These are phyloP conservation scores for Chrysoporthe deuterocubensis DNA, from an alignment of 2,329 filamentous ascomycete genomes.

Conservation along the genomic window DNA sequence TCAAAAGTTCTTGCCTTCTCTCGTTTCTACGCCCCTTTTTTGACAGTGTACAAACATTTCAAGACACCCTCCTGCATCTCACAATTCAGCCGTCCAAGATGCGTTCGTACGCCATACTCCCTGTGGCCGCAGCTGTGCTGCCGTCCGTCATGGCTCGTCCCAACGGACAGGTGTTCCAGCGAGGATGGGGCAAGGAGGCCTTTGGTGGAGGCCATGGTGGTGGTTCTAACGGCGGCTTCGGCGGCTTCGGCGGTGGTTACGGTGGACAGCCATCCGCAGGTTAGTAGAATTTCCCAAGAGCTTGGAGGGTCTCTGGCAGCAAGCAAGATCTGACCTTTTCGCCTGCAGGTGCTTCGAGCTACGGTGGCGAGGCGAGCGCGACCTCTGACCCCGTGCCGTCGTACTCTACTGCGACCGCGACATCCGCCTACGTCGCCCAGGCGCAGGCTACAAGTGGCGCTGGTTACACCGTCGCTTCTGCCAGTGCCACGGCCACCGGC, in stretches of 20 bases:
- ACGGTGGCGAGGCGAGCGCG: neutral
- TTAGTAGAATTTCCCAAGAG: neutral
- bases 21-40: neutral
- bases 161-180: slow-evolving; percentile 15
- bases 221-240: neutral
- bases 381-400: neutral
- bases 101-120: slow-evolving; percentile 14
- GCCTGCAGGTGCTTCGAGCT: neutral
- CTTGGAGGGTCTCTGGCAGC: neutral
- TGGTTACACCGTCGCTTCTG: neutral
- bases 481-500: slow-evolving; percentile 5
- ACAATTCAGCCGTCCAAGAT: neutral
- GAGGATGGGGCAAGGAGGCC: slow-evolving; percentile 14
- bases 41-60: neutral
- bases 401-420: slow-evolving; percentile 9
- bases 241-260: slow-evolving; percentile 11
- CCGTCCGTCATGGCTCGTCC: slow-evolving; percentile 17
- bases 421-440: neutral
- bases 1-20: neutral
- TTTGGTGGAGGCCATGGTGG: neutral
- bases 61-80: neutral
- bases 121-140: slow-evolving; percentile 21
- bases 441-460: slow-evolving; percentile 16
- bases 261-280: slow-evolving; percentile 1
- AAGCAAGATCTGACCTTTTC: neutral